phyloP scores from a whole-genome alignment of 768 basidiomycete genomes.

The Boletus pseudo-olivaceus region DNA sequence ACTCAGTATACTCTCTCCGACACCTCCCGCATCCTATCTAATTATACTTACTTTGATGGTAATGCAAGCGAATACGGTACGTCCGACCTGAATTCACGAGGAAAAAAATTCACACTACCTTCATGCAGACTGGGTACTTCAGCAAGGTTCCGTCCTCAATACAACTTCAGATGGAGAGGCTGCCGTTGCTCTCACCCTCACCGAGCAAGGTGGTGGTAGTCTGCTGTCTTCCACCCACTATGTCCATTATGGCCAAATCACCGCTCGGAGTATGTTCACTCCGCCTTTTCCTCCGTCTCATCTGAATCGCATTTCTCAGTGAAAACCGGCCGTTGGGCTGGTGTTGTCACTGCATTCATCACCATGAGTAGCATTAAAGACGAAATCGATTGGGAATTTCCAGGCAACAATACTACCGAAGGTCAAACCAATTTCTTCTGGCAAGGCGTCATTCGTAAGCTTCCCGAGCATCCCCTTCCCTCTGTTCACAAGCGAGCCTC shows the following conservation, averaged over 20 bases:
- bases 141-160: slow-evolving; percentile 64
- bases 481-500: neutral
- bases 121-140: slow-evolving; percentile 62
- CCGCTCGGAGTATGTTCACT: slow-evolving; percentile 46
- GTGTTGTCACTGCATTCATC: slow-evolving; percentile 82
- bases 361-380: slow-evolving; percentile 83
- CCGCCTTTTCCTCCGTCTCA: neutral
- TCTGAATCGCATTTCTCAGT: slow-evolving; percentile 38
- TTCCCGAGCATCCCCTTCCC: neutral
- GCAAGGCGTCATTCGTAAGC: slow-evolving; percentile 66
- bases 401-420: slow-evolving; percentile 55
- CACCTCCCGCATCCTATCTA: slow-evolving; percentile 62
- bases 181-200: slow-evolving; percentile 66
- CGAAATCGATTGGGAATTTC: slow-evolving; percentile 88
- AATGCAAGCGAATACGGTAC: slow-evolving; percentile 67
- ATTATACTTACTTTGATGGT: slow-evolving; percentile 66
- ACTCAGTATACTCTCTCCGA: slow-evolving; percentile 59
- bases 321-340: slow-evolving; percentile 76
- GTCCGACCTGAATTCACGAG: neutral
- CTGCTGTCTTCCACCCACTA: slow-evolving; percentile 77
- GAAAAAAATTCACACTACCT: neutral
- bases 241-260: slow-evolving; percentile 77
- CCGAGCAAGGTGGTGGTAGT: slow-evolving; percentile 70
- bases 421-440: slow-evolving; percentile 83
- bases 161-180: slow-evolving; percentile 54